phyloP scores from a whole-genome alignment of 805 yeast species.

The Nadsonia fulvescens region DNA sequence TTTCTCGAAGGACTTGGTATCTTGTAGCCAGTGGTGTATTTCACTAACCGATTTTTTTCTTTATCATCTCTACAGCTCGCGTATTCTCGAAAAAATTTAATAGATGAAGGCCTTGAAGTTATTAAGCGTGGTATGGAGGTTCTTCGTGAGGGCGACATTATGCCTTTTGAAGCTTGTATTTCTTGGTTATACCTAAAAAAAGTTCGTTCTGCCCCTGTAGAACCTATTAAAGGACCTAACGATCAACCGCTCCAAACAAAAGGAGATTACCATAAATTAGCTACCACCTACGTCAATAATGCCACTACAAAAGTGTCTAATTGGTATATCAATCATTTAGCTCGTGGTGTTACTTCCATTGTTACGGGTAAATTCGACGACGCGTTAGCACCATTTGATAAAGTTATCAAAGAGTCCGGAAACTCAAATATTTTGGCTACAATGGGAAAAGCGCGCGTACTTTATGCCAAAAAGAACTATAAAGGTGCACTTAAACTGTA shows the following conservation, averaged over 20 bases:
- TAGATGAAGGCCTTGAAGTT: conserved; percentile 46
- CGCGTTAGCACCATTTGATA: conserved; percentile 53
- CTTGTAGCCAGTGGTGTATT: no score
- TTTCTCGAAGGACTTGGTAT: no score
- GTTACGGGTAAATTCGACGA: conserved; percentile 47
- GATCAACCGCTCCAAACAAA: conserved; percentile 11
- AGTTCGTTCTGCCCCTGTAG: conserved; percentile 16
- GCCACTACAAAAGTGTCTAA: conserved; percentile 30
- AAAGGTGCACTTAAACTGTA: conserved; percentile 58
- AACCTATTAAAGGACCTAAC: conserved; percentile 7
- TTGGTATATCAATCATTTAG: conserved; percentile 32
- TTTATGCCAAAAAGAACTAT: conserved; percentile 56
- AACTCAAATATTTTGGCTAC: conserved; percentile 56
- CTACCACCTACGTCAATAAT: conserved; percentile 28
- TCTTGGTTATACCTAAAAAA: conserved; percentile 45
- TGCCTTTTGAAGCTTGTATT: conserved; percentile 40
- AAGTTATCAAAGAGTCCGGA: conserved; percentile 31
- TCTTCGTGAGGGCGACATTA: conserved; percentile 22
- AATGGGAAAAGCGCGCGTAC: conserved; percentile 68
- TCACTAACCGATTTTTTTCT: conserved; percentile 7
- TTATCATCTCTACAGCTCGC: no score
- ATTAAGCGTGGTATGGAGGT: conserved; percentile 37
- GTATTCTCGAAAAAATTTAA: conserved; percentile 43
- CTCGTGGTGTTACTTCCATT: conserved; percentile 48
- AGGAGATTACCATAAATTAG: conserved; percentile 20